Evolutionary conservation across 768 basidiomycete species (phyloP), one percentile per base, ranked within the genome.

Genomic region (Hemileccinum rubropunctum): DNA sequence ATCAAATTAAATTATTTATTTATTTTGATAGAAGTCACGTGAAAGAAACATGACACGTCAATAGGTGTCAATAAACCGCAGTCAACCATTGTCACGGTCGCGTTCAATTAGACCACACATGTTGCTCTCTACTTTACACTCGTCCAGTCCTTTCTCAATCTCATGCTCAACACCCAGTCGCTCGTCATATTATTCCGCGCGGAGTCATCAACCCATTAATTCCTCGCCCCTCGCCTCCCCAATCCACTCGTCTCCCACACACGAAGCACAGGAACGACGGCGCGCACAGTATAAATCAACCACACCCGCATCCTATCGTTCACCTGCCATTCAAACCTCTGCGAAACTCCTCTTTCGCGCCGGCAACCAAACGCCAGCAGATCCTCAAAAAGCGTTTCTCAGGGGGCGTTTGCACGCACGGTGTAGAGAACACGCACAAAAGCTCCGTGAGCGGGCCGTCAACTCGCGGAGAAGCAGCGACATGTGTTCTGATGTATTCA

Each of bases 341-440:
- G 46, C 53, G 3, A 53, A 59, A 13, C 50, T 53, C 3, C 54
- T 60, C 20, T 65, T 59, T 35, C 45, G 52, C 27, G 4, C n/a
- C 13, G 43, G 42, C 4, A 54, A 13, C 14, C 58, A 59, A 42
- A 45, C 59, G 1, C 54, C 65, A 2, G 76, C 76, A 46, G 75
- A 79, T 15, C 69, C 82, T 0, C 77, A 81, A 48, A 82, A 78
- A 36, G 56, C 68, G 4, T 76, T 88, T 41, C 63, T 88, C 42
- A 69, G 82, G 23, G 81, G 83, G 45, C 76, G 79, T 27, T 79
- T 88, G 53, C 78, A 78, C 58, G 78, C 77, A 4, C 75, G 78
- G 43, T 87, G 84, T 63, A 60, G 84, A 38, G 82, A 85, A 61
- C 73, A 84, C 17, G 84, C 82, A 0, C 71, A 73, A 30, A 77